Percentiles rank a stretch among this genome's conserved stretches.
phyloP scores from a whole-genome alignment of 768 basidiomycete genomes.

The Nevesoporus exiguus region DNA sequence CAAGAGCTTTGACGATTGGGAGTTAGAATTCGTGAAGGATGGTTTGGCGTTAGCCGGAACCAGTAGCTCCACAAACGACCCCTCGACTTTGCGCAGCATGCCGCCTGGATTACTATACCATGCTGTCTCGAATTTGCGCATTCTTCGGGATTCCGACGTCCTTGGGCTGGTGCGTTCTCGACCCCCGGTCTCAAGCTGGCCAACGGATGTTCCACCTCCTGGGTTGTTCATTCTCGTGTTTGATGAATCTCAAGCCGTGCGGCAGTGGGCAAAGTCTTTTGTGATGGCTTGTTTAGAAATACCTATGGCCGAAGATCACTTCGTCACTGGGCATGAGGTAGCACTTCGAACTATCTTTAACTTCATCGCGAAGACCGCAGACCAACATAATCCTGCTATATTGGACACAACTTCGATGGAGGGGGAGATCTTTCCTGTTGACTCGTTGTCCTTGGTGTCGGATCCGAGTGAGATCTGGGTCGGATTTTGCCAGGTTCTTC shows the following conservation, averaged over 20 bases:
- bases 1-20: slow-evolving; percentile 61
- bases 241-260: slow-evolving; percentile 44
- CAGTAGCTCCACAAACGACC: slow-evolving; percentile 1
- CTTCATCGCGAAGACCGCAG: slow-evolving; percentile 15
- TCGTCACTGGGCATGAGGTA: slow-evolving; percentile 43
- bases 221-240: slow-evolving; percentile 59
- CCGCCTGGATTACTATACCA: slow-evolving; percentile 58
- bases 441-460: slow-evolving; percentile 32
- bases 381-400: neutral
- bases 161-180: slow-evolving; percentile 30
- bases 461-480: slow-evolving; percentile 53
- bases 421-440: slow-evolving; percentile 1
- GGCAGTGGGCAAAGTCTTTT: slow-evolving; percentile 59
- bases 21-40: slow-evolving; percentile 50
- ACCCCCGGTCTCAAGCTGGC: slow-evolving; percentile 44
- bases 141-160: slow-evolving; percentile 52
- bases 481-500: slow-evolving; percentile 42
- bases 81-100: slow-evolving; percentile 37
- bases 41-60: slow-evolving; percentile 38
- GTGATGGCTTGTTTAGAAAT: slow-evolving; percentile 35
- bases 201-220: slow-evolving; percentile 54
- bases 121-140: slow-evolving; percentile 55
- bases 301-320: slow-evolving; percentile 49
- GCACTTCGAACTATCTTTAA: slow-evolving; percentile 42
- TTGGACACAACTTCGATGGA: slow-evolving; percentile 1